These are phyloP conservation scores for Trifolium pratense DNA, from an alignment of 306 rosid species.

Conservation along the genomic window DNA sequence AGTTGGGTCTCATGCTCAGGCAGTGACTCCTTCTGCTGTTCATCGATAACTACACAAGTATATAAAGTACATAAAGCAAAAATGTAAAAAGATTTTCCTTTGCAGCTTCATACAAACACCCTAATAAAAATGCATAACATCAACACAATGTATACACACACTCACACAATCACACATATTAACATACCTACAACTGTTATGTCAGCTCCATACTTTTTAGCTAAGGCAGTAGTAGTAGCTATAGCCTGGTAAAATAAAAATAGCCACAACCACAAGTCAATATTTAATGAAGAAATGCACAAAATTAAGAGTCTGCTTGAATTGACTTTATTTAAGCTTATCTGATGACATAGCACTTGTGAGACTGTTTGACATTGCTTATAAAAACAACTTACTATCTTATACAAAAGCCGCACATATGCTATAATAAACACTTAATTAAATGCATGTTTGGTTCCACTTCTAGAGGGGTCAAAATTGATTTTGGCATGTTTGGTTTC, in stretches of 20 bases:
- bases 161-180: slow-evolving; percentile 20
- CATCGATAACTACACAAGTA: slow-evolving; percentile 82
- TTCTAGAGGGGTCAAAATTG: too few relatives aligned
- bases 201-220: slow-evolving; percentile 90
- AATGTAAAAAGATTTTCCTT: slow-evolving; percentile 5
- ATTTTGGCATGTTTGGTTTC: too few relatives aligned
- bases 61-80: slow-evolving; percentile 21
- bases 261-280: slow-evolving; percentile 33
- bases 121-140: slow-evolving; percentile 20
- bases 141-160: slow-evolving; percentile 26
- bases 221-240: slow-evolving; percentile 78
- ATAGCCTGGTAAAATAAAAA: slow-evolving; percentile 59
- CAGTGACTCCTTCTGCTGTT: slow-evolving; percentile 74
- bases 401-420: too few relatives aligned
- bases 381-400: too few relatives aligned
- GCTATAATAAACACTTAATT: too few relatives aligned
- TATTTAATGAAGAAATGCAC: slow-evolving; percentile 9
- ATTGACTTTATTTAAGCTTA: not conserved
- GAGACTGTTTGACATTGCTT: too few relatives aligned
- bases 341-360: too few relatives aligned
- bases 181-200: slow-evolving; percentile 86
- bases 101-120: slow-evolving; percentile 27
- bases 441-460: too few relatives aligned
- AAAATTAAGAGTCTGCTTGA: not conserved
- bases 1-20: slow-evolving; percentile 88